Evolutionary conservation across 2,329 filamentous ascomycete genomes (phyloP).

Genomic region (Colletotrichum navitas): DNA sequence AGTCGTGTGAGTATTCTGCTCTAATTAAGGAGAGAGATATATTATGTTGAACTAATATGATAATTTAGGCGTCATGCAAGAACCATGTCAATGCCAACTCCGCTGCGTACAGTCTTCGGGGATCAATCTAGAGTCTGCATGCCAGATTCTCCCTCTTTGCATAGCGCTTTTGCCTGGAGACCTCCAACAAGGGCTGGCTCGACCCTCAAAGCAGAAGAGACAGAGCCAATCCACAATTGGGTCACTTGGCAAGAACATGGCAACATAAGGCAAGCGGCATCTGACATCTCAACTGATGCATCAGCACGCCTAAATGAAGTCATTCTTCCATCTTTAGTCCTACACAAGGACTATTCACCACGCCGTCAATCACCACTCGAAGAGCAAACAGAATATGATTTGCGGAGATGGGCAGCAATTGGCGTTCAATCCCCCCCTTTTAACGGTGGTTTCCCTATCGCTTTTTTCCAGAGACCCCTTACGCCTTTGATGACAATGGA

Average conservation of each 20-base stretch:
- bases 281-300: constrained; percentile 27
- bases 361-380: neutral
- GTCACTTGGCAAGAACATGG: constrained; percentile 21
- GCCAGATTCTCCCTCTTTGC: neutral
- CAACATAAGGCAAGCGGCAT: constrained; percentile 10
- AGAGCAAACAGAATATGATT: constrained; percentile 5
- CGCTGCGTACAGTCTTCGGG: constrained; percentile 17
- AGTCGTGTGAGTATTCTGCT: constrained; percentile 1
- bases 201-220: neutral
- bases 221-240: constrained; percentile 2
- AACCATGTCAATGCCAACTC: constrained; percentile 34
- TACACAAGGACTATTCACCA: constrained; percentile 6
- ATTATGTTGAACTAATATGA: neutral
- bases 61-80: constrained; percentile 20
- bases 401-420: constrained; percentile 31
- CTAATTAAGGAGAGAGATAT: neutral
- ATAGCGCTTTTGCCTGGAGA: constrained; percentile 27
- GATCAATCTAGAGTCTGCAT: neutral
- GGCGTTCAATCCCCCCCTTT: constrained; percentile 25
- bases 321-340: constrained; percentile 5
- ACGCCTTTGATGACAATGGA: constrained; percentile 36
- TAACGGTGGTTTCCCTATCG: neutral
- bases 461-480: neutral
- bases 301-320: constrained; percentile 12
- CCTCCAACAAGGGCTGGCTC: constrained; percentile 20